A percentile compares a stretch with the other conserved stretches of the same genome.
Evolutionary conservation across 768 basidiomycete genomes (phyloP).

Genomic region (Lactarius deliciosus): DNA sequence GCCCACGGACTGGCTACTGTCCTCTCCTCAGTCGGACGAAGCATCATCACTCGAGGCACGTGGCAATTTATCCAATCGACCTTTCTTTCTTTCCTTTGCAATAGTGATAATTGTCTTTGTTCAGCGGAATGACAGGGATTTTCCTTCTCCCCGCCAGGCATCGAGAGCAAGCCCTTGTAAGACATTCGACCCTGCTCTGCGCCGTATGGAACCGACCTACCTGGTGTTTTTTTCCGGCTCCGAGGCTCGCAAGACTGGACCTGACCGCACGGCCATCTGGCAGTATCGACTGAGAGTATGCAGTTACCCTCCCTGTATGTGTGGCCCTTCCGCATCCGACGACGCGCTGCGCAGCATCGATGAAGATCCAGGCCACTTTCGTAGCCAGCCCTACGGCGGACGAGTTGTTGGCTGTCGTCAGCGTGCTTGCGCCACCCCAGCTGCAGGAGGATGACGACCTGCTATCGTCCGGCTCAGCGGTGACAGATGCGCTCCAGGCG

Average conservation of each 20-base stretch:
- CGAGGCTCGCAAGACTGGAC: neutral
- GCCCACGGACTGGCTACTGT: neutral
- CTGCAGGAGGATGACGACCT: neutral
- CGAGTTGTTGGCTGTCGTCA: constrained; percentile 3
- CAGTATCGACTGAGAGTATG: constrained; percentile 15
- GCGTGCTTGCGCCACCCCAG: neutral
- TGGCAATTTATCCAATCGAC: neutral
- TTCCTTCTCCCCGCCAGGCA: constrained; percentile 1
- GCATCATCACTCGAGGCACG: constrained; percentile 1
- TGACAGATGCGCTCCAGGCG: neutral
- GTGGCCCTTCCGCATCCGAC: neutral
- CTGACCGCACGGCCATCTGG: constrained; percentile 13
- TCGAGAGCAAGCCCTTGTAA: neutral
- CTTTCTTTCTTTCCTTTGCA: neutral
- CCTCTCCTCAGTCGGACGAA: neutral
- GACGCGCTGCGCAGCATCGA: neutral
- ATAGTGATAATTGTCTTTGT: neutral
- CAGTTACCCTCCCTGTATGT: constrained; percentile 5
- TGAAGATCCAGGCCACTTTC: constrained; percentile 10
- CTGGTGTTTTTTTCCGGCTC: neutral
- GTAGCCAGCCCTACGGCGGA: neutral
- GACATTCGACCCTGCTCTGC: neutral
- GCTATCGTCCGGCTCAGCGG: neutral
- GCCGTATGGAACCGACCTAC: neutral
- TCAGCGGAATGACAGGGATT: neutral